These are phyloP conservation scores for Eimeria zaria DNA, from an alignment of 169 alveolate species.

Conservation along the genomic window DNA sequence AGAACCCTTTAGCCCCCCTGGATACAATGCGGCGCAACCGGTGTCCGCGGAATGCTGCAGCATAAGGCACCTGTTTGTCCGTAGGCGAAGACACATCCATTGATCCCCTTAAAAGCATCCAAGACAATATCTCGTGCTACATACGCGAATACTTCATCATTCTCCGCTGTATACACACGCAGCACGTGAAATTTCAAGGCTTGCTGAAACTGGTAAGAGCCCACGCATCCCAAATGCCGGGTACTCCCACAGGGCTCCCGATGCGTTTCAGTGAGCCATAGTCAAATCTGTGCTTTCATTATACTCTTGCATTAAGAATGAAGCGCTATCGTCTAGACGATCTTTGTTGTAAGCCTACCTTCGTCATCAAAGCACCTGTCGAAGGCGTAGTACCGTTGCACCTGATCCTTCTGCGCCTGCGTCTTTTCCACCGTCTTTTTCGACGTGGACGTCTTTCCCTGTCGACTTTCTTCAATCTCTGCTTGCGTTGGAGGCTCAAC, in stretches of 20 bases:
- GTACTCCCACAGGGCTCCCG: neutral
- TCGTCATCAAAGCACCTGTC: constrained; percentile 90
- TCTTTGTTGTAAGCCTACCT: constrained; percentile 78
- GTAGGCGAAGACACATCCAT: constrained; percentile 91
- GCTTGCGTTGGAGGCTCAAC: constrained; percentile 90
- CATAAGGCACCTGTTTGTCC: constrained; percentile 88
- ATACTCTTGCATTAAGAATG: neutral
- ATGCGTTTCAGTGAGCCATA: neutral
- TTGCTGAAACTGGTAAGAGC: neutral
- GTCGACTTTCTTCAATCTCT: constrained; percentile 88
- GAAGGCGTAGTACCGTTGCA: constrained; percentile 89
- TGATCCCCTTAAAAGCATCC: constrained; percentile 90
- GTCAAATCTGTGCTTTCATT: neutral
- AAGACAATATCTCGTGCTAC: constrained; percentile 90
- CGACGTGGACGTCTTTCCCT: constrained; percentile 83
- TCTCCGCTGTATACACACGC: constrained; percentile 84
- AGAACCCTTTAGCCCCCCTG: neutral
- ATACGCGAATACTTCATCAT: constrained; percentile 89
- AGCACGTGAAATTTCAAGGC: neutral
- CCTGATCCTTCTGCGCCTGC: constrained; percentile 90
- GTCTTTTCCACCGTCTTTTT: constrained; percentile 87
- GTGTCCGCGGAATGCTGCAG: neutral
- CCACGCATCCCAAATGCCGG: neutral
- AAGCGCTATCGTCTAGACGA: neutral
- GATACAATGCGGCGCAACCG: neutral